Evolutionary conservation across 2,329 filamentous ascomycete genomes (phyloP), one percentile per base, ranked within the genome.

Genomic region (Ophiostoma sp.): DNA sequence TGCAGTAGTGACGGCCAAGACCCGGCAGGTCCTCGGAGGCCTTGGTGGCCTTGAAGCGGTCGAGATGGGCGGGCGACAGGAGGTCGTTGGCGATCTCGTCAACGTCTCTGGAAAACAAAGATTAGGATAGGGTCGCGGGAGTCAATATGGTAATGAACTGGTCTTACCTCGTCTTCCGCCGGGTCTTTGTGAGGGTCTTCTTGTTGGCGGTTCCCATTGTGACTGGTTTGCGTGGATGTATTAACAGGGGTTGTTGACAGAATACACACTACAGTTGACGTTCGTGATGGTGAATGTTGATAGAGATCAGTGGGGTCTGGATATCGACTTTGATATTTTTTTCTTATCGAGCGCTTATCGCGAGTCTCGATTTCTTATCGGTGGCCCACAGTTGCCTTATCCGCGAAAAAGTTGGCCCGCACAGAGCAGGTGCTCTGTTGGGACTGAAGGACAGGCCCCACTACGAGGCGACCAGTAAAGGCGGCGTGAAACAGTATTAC

Each of bases 1-100:
- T 86, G 82, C 96, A 99, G 83, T 98, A 98, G 81, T 91, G 91
- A 78, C 90, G 87, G 33, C 96, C 96, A 68, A 98, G 86, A 0
- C 91, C 95, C 2, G 96, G 96, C 48, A 98, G 87, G 79, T 98
- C 96, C 80, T 98, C 95, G 28, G 88, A 84, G 6, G 92, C 89
- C 80, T 97, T 97, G 59, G 90, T 89, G 69, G 90, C 88, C 80
- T 94, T 92, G 86, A 91, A 94, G 76, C 93, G 89, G 64, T 89
- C 84, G 45, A 99, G 89, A 80, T 98, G 95, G 81, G 91, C 92
- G 25, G 93, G 88, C 42, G 91, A 92, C 76, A 87, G 85, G 73
- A 98, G 83, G 82, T 99, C 96, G 76, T 90, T 89, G 80, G 95
- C 90, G 82, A 98, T 90, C 84, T 98, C 95, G 82, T 99, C 96